Evolutionary conservation across 2,329 filamentous ascomycete genomes (phyloP), one percentile per base, ranked within the genome.

Genomic region (Xylariaceae sp.): DNA sequence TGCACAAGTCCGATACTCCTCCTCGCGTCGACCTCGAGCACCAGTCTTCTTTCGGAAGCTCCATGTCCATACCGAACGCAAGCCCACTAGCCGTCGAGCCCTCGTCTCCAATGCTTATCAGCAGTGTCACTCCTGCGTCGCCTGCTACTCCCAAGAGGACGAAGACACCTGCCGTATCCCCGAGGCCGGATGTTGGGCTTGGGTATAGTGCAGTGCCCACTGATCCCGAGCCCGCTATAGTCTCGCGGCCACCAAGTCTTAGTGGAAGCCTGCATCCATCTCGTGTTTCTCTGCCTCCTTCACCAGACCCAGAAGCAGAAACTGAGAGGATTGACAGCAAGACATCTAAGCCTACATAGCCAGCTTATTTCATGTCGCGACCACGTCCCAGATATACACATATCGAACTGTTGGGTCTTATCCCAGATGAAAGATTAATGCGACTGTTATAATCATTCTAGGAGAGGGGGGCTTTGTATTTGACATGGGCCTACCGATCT

Each of bases 11-110:
- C 44, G 15, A 27, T 27, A 27, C 22, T 27, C 46, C 54, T 30
- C 43, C 33, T 10, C 53, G 31, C 14, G 27, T 48, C 22, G 45
- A 43, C 27, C 35, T 57, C 15, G 44, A 53, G 7, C 40, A 48
- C 45, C 50, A 56, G 15, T 22, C 41, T 14, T 38, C 47, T 14
- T 56, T 51, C 53, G 48, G 40, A 5, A 47, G 45, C 40, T 50
- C 9, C 33, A 40, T 40, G 38, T 49, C 39, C 31, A 3, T 45
- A n/a, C 32, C 47, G 15, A 42, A 50, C 31, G 15, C 31, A 11
- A 45, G 27, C 32, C 15, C 12, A n/a, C 30, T 30, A 2, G 30
- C 48, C 2, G 32, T 18, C 9, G 31, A 33, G 18, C n/a, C n/a
- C 31, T 49, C 14, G 15, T 41, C 42, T 7, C 48, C 33, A 6